Percentiles rank a stretch among this genome's conserved stretches.
Evolutionary conservation across 495 filamentous ascomycete species (phyloP).

Genomic region (Articulospora tetracladia): DNA sequence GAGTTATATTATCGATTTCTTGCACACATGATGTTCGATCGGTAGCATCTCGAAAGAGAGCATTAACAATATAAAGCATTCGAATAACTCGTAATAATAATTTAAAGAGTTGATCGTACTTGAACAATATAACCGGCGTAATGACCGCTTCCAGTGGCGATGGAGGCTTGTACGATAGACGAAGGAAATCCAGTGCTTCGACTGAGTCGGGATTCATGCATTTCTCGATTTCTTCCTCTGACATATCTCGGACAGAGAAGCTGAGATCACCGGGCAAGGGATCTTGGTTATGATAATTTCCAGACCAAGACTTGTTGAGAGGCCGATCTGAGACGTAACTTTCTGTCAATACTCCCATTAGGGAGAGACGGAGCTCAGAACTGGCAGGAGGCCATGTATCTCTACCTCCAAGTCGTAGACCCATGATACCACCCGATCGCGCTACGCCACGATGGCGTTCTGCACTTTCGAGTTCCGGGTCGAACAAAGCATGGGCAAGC

Average conservation of each 20-base stretch:
- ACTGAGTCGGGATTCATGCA: constrained; percentile 76
- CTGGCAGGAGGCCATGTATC: constrained; percentile 89
- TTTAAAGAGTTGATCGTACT: constrained; percentile 82
- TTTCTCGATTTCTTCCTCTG: constrained; percentile 67
- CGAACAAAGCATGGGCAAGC: constrained; percentile 80
- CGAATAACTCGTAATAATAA: constrained; percentile 71
- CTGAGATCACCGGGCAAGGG: constrained; percentile 74
- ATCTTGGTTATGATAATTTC: constrained; percentile 26
- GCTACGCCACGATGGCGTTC: constrained; percentile 66
- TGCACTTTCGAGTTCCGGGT: constrained; percentile 75
- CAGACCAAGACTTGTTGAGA: constrained; percentile 17
- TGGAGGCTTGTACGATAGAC: constrained; percentile 79
- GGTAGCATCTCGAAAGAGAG: constrained; percentile 60
- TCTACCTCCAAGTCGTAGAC: constrained; percentile 70
- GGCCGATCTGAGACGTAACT: constrained; percentile 45
- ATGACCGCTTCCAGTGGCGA: constrained; percentile 68
- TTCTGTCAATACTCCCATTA: constrained; percentile 84
- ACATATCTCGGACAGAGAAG: constrained; percentile 82
- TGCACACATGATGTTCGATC: constrained; percentile 30
- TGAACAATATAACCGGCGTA: constrained; percentile 58
- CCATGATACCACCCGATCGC: constrained; percentile 68
- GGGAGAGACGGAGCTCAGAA: constrained; percentile 80
- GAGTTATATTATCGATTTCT: constrained; percentile 28
- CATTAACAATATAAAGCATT: constrained; percentile 73
- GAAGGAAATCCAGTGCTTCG: constrained; percentile 86